Base-by-base conservation (phyloP, 1,284 basidiomycete species). In the Caloboletus inedulis region DNA sequence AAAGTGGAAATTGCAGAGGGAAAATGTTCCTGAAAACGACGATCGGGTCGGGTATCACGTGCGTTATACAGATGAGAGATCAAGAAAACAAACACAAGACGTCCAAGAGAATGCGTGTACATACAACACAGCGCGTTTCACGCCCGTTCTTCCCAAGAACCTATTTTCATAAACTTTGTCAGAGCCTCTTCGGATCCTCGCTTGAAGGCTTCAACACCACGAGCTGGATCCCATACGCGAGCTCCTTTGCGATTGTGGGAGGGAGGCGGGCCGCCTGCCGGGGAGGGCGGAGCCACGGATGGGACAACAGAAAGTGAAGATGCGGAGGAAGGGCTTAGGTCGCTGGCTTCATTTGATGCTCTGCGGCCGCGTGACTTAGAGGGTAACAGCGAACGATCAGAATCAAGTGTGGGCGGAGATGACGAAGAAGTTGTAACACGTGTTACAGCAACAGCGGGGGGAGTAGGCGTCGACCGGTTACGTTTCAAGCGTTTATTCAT, bases 181-280 rank as follows among this genome's bases (percentile, higher is more conserved):
- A 93, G 74, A 14, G 91, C 88, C 61, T 92, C 86, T 64, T 94
- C 90, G 3, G 89, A 90, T 19, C 86, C 84, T 51, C 81, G 81
- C 69, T 90, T 92, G 71, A 92, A 90, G 35, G 86, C 61, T 51
- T 92, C 89, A 7, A 92, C 84, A 41, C 85, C 85, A 19, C 89
- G 80, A 12, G 85, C 82, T 18, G 89, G 87, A 63, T 92, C 87
- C 81, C 85, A 91, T 4, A 85, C 84, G 10, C 88, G 78, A 69
- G 61, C 76, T 77, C 59, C 77, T 70, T 46, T 64, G 39, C 34
- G 72, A 63, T 4, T 44, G 42, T 34, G 51, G 10, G 23, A 36
- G 30, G 52, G 46, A 35, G 68, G 56, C 16, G 70, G 65, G 3
- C 62, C 62, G 37, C 77, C 78, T 23, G 66, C 60, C 13, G 79